Base-by-base conservation (phyloP, 208 protist genomes). In the Leishmania tropica region DNA sequence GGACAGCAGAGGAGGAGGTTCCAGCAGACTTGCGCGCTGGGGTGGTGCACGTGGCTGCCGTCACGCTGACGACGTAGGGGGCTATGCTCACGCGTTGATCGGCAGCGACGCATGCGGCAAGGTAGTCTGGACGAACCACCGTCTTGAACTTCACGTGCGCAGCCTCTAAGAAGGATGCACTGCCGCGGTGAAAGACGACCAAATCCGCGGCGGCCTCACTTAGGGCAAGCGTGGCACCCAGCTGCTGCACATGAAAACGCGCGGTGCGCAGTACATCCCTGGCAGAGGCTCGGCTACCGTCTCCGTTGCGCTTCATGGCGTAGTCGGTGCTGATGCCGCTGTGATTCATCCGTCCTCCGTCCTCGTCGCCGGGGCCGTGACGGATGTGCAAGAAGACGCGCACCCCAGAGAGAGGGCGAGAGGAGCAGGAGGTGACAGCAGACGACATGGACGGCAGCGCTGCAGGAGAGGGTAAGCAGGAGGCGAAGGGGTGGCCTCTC, bases 321-420 rank as follows among this genome's bases (percentile, higher is more conserved):
- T 19, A 4, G 42, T 51, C 40, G 45, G 24, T 37, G 24, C 24
- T 24, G 54, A 5, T 19, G 45, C 45, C 35, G 4, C 70, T 37
- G 45, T 10, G 28, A 51, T 54, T 74, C 45, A 45, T 31, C n/a
- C 70, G 10, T 60, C 67, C 37, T 53, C 17, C 40, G 54, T 64
- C 15, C 53, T 45, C 28, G n/a, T 15, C 48, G 54, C 54, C 51
- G 45, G 47, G 19, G n/a, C 65, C 56, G 65, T 89, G 81, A 24
- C 88, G 89, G 47, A 96, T 89, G 76, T 93, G 87, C 19, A 96
- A 83, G 64, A 94, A 90, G 28, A 96, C 72, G n/a, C 83, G 83
- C 28, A 92, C 86, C 15, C 86, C 89, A 47, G 74, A 42, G 72
- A 94, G 87, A 28, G 87, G 88, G 24, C 81, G 78, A 51, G 53